Conservation (phyloP, 208 protist species). For the Trypanosoma mega region DNA sequence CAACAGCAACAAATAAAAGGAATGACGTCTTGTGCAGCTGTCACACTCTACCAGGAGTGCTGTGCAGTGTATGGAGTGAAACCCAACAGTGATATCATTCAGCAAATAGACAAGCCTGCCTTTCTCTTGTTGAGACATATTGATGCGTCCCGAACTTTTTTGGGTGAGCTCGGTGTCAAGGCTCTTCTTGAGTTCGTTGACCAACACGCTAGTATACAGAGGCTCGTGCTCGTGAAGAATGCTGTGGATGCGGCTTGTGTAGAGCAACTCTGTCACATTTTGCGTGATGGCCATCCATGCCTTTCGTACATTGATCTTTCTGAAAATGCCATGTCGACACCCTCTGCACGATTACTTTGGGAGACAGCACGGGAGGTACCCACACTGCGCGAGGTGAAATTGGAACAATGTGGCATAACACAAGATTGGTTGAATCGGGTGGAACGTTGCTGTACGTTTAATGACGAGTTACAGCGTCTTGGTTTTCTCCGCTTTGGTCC, state of each 20-base stretch:
- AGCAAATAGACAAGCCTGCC: conserved; percentile 52
- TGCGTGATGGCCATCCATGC: conserved; percentile 43
- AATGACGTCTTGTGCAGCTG: conserved; percentile 9
- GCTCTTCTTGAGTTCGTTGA: conserved; percentile 68
- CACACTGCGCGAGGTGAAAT: conserved; percentile 32
- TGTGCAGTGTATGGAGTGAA: conserved; percentile 58
- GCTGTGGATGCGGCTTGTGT: conserved; percentile 60
- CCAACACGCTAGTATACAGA: conserved; percentile 55
- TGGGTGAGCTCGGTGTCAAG: conserved; percentile 66
- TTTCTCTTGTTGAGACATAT: conserved; percentile 47
- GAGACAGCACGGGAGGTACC: conserved; percentile 38
- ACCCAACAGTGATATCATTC: conserved; percentile 60
- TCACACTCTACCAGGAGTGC: conserved; percentile 62
- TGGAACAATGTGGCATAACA: conserved; percentile 53
- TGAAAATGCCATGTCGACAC: conserved; percentile 65
- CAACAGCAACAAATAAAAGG: not conserved
- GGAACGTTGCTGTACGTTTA: conserved; percentile 49
- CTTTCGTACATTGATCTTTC: conserved; percentile 63
- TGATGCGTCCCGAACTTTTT: conserved; percentile 76
- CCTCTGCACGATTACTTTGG: conserved; percentile 67
- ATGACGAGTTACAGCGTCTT: conserved; percentile 41
- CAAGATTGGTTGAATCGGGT: conserved; percentile 72
- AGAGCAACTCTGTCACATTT: conserved; percentile 52
- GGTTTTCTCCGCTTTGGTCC: conserved; percentile 50
- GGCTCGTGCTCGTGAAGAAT: conserved; percentile 63